phyloP scores from a whole-genome alignment of 495 filamentous ascomycete genomes.

The Podospora conica region DNA sequence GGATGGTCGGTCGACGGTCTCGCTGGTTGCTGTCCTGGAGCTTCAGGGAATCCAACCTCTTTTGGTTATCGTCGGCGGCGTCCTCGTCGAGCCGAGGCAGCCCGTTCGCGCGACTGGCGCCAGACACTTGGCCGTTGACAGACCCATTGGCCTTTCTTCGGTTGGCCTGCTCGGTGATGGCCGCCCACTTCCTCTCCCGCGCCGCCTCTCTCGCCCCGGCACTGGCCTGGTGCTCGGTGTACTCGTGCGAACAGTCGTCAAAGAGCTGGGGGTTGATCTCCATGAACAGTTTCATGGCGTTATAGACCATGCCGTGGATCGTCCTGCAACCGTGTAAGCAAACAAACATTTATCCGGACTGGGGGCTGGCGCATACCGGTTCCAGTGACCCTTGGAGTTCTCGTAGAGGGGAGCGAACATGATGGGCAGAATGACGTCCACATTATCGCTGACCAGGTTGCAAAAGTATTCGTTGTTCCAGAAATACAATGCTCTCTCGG shows the following conservation, averaged over 20 bases:
- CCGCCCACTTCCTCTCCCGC: slow-evolving; percentile 80
- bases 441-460: slow-evolving; percentile 98
- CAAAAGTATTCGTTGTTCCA: slow-evolving; percentile 99
- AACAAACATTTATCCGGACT: too few species aligned
- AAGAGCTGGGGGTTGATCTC: slow-evolving; percentile 99
- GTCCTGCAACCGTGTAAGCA: slow-evolving; percentile 52
- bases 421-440: slow-evolving; percentile 94
- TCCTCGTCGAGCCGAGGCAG: slow-evolving; percentile 59
- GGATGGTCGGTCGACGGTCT: slow-evolving; percentile 38
- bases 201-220: slow-evolving; percentile 69
- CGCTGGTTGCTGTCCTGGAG: slow-evolving; percentile 59
- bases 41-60: slow-evolving; percentile 75
- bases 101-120: slow-evolving; percentile 17
- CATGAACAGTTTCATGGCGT: slow-evolving; percentile 99
- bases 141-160: slow-evolving; percentile 42
- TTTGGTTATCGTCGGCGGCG: slow-evolving; percentile 73
- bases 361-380: slow-evolving; percentile 56
- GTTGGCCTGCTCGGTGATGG: slow-evolving; percentile 72
- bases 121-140: slow-evolving; percentile 9
- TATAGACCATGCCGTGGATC: slow-evolving; percentile 99
- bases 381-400: slow-evolving; percentile 99
- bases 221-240: slow-evolving; percentile 91
- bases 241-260: slow-evolving; percentile 96
- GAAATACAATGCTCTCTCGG: slow-evolving; percentile 95
- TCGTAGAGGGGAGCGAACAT: slow-evolving; percentile 99